These are phyloP conservation scores for Hirsutella minnesotensis DNA, from an alignment of 2,329 filamentous ascomycete genomes.

Conservation along the genomic window DNA sequence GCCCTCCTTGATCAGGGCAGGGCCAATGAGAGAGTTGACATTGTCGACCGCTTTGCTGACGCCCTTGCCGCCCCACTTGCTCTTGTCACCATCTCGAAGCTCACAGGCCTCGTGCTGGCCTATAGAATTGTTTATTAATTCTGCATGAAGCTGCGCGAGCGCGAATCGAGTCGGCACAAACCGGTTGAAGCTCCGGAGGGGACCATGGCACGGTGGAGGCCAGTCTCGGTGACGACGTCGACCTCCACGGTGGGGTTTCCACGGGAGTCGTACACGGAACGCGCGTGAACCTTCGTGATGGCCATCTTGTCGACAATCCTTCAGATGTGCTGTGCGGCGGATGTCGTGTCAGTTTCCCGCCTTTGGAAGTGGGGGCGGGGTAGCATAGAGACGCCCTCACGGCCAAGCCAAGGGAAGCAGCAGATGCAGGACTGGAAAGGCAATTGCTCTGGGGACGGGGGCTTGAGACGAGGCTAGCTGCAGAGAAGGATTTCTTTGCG, in stretches of 20 bases:
- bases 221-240: constrained; percentile 90
- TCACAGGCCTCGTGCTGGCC: constrained; percentile 85
- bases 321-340: neutral
- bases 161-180: constrained; percentile 31
- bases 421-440: neutral
- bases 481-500: too few species aligned
- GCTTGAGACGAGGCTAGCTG: too few species aligned
- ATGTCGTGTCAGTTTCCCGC: neutral
- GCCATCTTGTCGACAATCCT: constrained; percentile 52
- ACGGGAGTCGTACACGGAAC: constrained; percentile 97
- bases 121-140: constrained; percentile 25
- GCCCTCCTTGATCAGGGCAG: constrained; percentile 70
- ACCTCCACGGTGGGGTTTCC: constrained; percentile 98
- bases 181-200: constrained; percentile 93
- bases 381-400: constrained; percentile 1
- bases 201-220: constrained; percentile 93
- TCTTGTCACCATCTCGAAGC: constrained; percentile 82
- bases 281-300: constrained; percentile 81
- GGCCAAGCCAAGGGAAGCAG: too few species aligned
- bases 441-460: too few species aligned
- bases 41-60: constrained; percentile 78
- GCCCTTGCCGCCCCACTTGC: constrained; percentile 79
- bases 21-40: constrained; percentile 71
- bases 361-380: constrained; percentile 2
- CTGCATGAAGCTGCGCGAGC: constrained; percentile 6